A percentile compares a stretch with the other conserved stretches of the same genome.
Conservation (phyloP, 352 stramenopile species). For the Pythium folliculosum region DNA sequence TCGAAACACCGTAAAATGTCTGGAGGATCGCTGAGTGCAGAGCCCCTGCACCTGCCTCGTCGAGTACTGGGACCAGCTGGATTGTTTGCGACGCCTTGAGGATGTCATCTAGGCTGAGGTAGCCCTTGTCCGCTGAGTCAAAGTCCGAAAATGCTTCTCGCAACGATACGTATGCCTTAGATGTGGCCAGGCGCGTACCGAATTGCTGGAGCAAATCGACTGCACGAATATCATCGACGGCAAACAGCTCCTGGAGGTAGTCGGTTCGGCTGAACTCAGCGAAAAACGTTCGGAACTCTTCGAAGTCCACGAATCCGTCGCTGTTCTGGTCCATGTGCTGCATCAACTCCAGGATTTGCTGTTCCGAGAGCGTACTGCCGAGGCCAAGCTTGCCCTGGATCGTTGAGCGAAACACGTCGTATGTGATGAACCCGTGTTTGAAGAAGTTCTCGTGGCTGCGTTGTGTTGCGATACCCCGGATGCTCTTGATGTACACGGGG, state of each 20-base stretch:
- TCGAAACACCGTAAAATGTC: constrained; percentile 56
- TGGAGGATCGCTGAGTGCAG: constrained; percentile 68
- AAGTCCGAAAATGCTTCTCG: constrained; percentile 63
- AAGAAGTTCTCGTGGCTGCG: constrained; percentile 52
- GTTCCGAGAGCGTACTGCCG: constrained; percentile 69
- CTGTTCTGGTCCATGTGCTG: constrained; percentile 90
- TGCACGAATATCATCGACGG: constrained; percentile 69
- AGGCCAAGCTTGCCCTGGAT: constrained; percentile 66
- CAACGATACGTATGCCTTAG: constrained; percentile 48
- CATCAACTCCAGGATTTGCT: constrained; percentile 94
- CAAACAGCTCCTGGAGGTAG: constrained; percentile 76
- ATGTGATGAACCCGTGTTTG: constrained; percentile 59
- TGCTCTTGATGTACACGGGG: constrained; percentile 30
- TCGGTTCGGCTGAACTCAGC: constrained; percentile 72
- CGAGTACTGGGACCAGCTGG: constrained; percentile 48
- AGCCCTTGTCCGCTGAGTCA: constrained; percentile 40
- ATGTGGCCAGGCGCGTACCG: constrained; percentile 44
- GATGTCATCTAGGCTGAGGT: constrained; percentile 52
- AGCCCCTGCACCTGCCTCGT: constrained; percentile 47
- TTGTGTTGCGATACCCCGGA: constrained; percentile 35
- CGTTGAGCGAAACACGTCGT: constrained; percentile 77
- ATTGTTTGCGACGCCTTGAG: constrained; percentile 51
- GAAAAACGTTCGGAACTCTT: constrained; percentile 90
- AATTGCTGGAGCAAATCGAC: constrained; percentile 75
- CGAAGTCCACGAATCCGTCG: constrained; percentile 88